Conservation (phyloP, 768 basidiomycete species). For the Suillus subaureus region DNA sequence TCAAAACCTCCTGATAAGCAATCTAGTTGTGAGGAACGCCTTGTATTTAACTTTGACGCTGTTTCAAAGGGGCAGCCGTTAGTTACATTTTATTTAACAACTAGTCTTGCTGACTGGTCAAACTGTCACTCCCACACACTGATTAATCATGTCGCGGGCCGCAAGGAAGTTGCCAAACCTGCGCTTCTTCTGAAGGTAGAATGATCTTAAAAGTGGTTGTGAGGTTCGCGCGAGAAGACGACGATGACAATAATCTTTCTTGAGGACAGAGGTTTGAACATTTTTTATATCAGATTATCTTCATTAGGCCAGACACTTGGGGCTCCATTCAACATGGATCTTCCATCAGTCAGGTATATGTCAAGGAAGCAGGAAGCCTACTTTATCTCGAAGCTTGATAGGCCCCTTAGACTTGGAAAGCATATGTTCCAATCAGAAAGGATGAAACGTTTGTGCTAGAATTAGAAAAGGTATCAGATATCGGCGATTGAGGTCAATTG, state of each 20-base stretch:
- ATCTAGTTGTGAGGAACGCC: not conserved
- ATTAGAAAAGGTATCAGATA: not conserved
- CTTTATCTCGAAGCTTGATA: not conserved
- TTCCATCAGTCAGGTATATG: not conserved
- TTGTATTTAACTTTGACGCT: constrained; percentile 12
- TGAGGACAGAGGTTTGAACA: not conserved
- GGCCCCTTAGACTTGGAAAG: too few relatives aligned
- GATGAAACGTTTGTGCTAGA: not conserved
- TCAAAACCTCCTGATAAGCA: constrained; percentile 3
- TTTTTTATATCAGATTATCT: constrained; percentile 1
- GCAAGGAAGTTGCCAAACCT: not conserved
- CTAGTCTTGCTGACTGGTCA: not conserved
- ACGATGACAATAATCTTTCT: not conserved
- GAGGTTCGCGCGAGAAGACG: not conserved
- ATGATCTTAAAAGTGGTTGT: not conserved
- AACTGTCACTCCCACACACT: not conserved
- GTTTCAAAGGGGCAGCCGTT: constrained; percentile 7
- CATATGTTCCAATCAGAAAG: constrained; percentile 1
- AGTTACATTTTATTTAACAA: not conserved
- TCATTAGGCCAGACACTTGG: not conserved
- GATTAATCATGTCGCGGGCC: not conserved
- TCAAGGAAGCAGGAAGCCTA: not conserved
- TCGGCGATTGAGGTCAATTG: not conserved
- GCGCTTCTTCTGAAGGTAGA: not conserved
- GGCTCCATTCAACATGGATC: not conserved